Percentiles rank a stretch among this genome's conserved stretches.
These are phyloP conservation scores for Cicer bijugum DNA, from an alignment of 306 rosid species.

Conservation along the genomic window DNA sequence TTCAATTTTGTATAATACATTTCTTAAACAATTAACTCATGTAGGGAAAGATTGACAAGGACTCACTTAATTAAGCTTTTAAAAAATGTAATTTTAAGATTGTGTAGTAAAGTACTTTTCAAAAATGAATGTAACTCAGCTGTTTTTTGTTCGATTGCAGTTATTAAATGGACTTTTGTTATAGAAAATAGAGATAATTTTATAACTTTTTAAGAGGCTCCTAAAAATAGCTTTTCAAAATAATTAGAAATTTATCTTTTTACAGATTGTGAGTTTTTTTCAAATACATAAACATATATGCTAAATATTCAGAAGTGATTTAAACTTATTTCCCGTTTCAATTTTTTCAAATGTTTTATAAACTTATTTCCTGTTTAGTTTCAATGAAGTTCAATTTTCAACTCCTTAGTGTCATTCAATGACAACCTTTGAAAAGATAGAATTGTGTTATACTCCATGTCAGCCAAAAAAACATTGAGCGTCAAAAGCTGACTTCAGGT, in stretches of 20 bases:
- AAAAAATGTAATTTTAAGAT: neutral
- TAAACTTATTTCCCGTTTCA: slow-evolving; percentile 7
- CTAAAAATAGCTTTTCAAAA: neutral
- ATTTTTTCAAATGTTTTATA: neutral
- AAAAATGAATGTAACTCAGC: neutral
- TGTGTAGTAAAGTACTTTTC: neutral
- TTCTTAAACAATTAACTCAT: neutral
- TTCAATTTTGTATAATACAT: slow-evolving; percentile 13
- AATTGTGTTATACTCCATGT: slow-evolving; percentile 24
- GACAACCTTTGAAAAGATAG: slow-evolving; percentile 15
- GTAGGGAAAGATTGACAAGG: neutral
- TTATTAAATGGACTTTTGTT: neutral
- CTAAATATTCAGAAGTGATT: neutral
- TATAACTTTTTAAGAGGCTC: neutral
- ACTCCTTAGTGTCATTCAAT: slow-evolving; percentile 6
- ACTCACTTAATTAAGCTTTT: neutral
- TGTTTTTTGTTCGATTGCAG: neutral
- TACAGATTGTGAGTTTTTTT: neutral
- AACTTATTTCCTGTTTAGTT: slow-evolving; percentile 19
- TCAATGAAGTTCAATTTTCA: slow-evolving; percentile 24
- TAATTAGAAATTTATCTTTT: neutral
- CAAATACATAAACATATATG: neutral
- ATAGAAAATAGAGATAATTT: neutral
- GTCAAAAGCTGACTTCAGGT: neutral
- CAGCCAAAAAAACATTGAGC: neutral